A percentile compares a stretch with the other conserved stretches of the same genome.
Evolutionary conservation across 2,329 filamentous ascomycete species (phyloP).

Genomic region (Penicillium hordei): DNA sequence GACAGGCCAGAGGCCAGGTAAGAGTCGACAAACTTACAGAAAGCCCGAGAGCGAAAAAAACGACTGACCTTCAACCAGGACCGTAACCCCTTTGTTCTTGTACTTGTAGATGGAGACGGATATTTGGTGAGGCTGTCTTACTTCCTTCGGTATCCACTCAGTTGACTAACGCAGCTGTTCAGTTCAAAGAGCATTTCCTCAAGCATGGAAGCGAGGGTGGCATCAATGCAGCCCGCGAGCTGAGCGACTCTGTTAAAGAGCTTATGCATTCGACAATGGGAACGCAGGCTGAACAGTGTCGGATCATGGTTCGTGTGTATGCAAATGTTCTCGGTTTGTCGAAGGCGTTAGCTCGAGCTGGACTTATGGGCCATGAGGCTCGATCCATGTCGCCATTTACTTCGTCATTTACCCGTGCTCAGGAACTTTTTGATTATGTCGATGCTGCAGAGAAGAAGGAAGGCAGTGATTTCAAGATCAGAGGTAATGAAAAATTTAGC

Average conservation of each 20-base stretch:
- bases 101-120: conserved; percentile 63
- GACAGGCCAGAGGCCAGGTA: conserved; percentile 49
- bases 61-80: conserved; percentile 34
- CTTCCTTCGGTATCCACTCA: conserved; percentile 53
- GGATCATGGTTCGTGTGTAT: conserved; percentile 57
- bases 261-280: conserved; percentile 45
- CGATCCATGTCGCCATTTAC: conserved; percentile 57
- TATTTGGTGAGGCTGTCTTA: conserved; percentile 43
- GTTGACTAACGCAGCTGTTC: conserved; percentile 44
- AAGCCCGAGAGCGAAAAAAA: neutral
- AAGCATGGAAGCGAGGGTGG: conserved; percentile 55
- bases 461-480: conserved; percentile 60
- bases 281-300: conserved; percentile 52
- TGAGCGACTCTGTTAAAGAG: conserved; percentile 53
- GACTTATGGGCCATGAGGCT: conserved; percentile 55
- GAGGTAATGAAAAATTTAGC: conserved; percentile 40
- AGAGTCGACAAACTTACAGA: conserved; percentile 1
- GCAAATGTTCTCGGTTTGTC: conserved; percentile 57
- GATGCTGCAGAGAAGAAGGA: conserved; percentile 63
- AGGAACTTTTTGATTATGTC: conserved; percentile 61
- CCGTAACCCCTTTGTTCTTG: conserved; percentile 59
- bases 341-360: conserved; percentile 50
- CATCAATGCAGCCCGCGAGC: conserved; percentile 53
- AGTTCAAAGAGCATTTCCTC: conserved; percentile 59
- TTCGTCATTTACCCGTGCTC: conserved; percentile 58